A percentile compares a stretch with the other conserved stretches of the same genome.
These are phyloP conservation scores for Panicum hallii DNA, from an alignment of 202 grass and related monocot species.

Conservation along the genomic window DNA sequence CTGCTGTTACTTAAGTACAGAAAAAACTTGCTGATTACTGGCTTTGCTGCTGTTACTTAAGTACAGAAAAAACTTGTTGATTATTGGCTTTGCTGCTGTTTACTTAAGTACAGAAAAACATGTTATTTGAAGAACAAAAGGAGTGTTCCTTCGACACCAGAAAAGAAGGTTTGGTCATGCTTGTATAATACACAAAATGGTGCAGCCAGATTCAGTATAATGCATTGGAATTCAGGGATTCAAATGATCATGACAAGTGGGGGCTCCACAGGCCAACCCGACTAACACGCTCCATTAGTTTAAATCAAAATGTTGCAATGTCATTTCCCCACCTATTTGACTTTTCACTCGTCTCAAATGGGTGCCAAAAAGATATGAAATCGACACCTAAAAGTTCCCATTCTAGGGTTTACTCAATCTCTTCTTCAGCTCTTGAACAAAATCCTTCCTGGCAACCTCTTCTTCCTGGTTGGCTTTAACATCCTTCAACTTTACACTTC, in stretches of 20 bases:
- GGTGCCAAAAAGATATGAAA: not conserved
- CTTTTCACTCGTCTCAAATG: not conserved
- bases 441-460: slow-evolving; percentile 50
- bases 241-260: not conserved
- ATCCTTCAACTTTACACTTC: slow-evolving; percentile 67
- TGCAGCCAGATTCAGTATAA: not conserved
- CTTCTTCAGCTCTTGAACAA: slow-evolving; percentile 57
- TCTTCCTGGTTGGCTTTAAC: slow-evolving; percentile 53
- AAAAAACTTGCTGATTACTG: not conserved
- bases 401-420: slow-evolving; percentile 40
- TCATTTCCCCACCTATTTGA: not conserved
- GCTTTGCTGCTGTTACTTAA: not conserved
- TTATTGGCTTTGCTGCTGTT: not conserved
- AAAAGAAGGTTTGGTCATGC: not conserved
- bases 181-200: not conserved
- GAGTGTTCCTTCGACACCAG: not conserved
- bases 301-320: not conserved
- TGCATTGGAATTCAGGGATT: slow-evolving; percentile 15
- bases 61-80: not conserved
- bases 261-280: not conserved
- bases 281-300: slow-evolving; percentile 12
- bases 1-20: not conserved
- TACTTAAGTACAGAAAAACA: not conserved
- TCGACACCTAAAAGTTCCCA: not conserved
- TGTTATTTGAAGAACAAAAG: not conserved